Base-by-base conservation (phyloP, 371 early-diverging fungal genomes). In the Mucor ambiguus region DNA sequence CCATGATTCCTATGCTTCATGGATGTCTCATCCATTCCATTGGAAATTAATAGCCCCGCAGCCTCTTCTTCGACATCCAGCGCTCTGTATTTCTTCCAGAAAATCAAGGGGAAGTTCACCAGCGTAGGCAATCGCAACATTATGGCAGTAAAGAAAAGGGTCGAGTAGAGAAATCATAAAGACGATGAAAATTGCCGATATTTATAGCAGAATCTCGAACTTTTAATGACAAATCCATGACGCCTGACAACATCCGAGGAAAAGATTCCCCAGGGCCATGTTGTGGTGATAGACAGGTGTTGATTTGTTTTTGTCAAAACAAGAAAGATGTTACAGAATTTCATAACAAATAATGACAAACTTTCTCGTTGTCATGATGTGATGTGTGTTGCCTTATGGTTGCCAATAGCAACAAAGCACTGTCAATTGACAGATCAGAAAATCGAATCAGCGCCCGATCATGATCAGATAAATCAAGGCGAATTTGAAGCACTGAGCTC, bases 111-210 rank as follows among this genome's bases (percentile, higher is more conserved):
- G 22, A 64, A 58, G 12, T 58, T 44, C 3, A 64, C 37, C 1
- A 64, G 1, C 1, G 58, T 64, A 10, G 64, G 58, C 20, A 64
- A 24, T 1, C 64, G 64, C 35, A 64, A 37, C 64, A 64, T 64
- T 2, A 16, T 7, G 5, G 38, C 16, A 2, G 26, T 8, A 60
- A 60, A 60, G 20, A 12, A 20, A 57, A 29, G 24, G 35, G 20
- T 37, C 28, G 9, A 26, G 26, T 24, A 14, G 24, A 49, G 7
- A 9, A 11, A 24, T 0, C 52, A 52, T 26, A 4, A 41, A 18
- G 4, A 26, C 4, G 22, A 22, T 52, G 52, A 52, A 28, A 52
- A 52, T 52, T 16, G 52, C 52, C 52, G 52, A 52, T 14, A 14
- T 52, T 52, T 52, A 52, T 52, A 46, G 46, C 46, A 46, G 22